Evolutionary conservation across 2,329 filamentous ascomycete genomes (phyloP), one percentile per base, ranked within the genome.

Genomic region (Knufia fluminis): DNA sequence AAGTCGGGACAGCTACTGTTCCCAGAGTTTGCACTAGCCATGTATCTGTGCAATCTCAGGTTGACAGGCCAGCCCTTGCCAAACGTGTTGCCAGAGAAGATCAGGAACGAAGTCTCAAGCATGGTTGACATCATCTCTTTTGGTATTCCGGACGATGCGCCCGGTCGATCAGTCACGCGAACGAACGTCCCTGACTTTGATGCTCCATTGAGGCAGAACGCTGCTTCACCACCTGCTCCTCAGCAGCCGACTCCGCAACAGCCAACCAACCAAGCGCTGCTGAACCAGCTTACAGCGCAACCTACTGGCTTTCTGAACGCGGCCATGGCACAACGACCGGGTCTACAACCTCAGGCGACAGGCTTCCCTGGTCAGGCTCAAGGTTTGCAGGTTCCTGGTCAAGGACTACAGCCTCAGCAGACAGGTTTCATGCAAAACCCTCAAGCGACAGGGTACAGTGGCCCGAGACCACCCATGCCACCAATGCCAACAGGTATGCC

Each of bases 71-170:
- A 94, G 68, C 74, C 82, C 0, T 68, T 98, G 20, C 92, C 92
- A 0, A 63, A 75, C 1, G 67, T 64, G 4, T 74, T 98, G 8
- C 92, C 92, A 0, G 89, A 96, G 26, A 84, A 80, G 52, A 83
- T 98, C 57, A 85, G 82, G 71, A 98, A 98, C 61, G 92, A 98
- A 67, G 92, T 98, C 16, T 97, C 91, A 2, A 95, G 92, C 68
- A 97, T 98, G 90, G 92, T 98, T 35, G 92, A 98, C 64, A 98
- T 98, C 50, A 98, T 98, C 63, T 95, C 89, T 52, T 98, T 98
- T 65, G 88, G 84, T 58, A 79, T 96, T 20, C 81, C 80, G 0
- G 92, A 98, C 56, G 84, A 91, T 23, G 72, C 71, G 33, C 72
- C 70, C 12, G 59, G 70, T 14, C 66, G 67, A 35, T 68, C 76